Percentiles rank a stretch among this genome's conserved stretches.
phyloP scores from a whole-genome alignment of 306 rosid species.

The Begonia peltatifolia region DNA sequence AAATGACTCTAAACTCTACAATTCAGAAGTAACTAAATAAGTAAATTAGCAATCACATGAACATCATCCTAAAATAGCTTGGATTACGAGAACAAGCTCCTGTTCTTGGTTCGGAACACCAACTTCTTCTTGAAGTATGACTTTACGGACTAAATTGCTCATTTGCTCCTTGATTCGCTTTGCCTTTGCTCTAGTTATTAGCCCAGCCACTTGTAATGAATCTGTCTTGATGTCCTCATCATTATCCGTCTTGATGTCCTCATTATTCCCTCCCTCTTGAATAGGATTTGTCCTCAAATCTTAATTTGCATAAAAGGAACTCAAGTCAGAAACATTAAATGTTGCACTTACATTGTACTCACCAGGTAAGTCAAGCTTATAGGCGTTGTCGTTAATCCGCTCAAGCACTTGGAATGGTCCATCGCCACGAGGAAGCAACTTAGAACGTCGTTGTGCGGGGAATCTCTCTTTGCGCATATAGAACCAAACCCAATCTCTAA shows the following conservation, averaged over 20 bases:
- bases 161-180: too few species aligned
- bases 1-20: too few species aligned
- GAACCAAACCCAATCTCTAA: not conserved
- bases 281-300: slow-evolving; percentile 4
- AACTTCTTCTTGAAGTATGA: too few species aligned
- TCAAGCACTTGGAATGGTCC: not conserved
- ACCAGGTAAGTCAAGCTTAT: not conserved
- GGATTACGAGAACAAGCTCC: too few species aligned
- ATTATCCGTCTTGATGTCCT: not conserved
- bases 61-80: too few species aligned
- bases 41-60: too few species aligned
- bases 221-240: not conserved
- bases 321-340: not conserved
- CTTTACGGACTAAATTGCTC: too few species aligned
- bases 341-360: not conserved
- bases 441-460: not conserved
- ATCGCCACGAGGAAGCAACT: not conserved
- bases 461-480: not conserved
- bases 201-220: too few species aligned
- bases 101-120: too few species aligned
- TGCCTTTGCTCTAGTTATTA: too few species aligned
- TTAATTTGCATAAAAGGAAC: not conserved
- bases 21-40: too few species aligned
- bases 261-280: not conserved
- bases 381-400: not conserved